Evolutionary conservation across 2,329 filamentous ascomycete genomes (phyloP).

Genomic region (Aotearoamyces nothofagi): DNA sequence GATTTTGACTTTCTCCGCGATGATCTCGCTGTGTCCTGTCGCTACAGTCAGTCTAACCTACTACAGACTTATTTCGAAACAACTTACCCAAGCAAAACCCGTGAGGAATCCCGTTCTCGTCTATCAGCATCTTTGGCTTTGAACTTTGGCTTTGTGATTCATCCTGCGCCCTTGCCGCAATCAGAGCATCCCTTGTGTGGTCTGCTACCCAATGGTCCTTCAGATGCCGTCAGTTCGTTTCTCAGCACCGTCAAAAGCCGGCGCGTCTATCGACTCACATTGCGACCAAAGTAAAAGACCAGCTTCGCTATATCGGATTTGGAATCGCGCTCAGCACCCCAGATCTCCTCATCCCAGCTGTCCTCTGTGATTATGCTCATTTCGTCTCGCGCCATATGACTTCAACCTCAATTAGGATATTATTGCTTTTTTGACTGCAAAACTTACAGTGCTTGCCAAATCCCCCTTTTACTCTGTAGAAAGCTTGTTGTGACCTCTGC

Average conservation of each 20-base stretch:
- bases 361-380: slow-evolving; percentile 43
- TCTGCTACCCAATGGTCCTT: slow-evolving; percentile 47
- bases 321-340: slow-evolving; percentile 25
- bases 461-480: slow-evolving; percentile 38
- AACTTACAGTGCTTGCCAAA: slow-evolving; percentile 37
- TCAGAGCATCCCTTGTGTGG: slow-evolving; percentile 38
- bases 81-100: slow-evolving; percentile 42
- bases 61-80: background rate
- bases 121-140: slow-evolving; percentile 33
- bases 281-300: slow-evolving; percentile 41
- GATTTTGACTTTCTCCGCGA: slow-evolving; percentile 28
- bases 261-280: no score
- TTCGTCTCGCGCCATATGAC: slow-evolving; percentile 41
- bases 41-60: background rate
- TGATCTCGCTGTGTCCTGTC: slow-evolving; percentile 29
- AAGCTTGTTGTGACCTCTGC: slow-evolving; percentile 35
- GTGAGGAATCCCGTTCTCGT: slow-evolving; percentile 40
- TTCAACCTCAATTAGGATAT: no score
- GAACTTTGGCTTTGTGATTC: slow-evolving; percentile 17
- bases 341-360: slow-evolving; percentile 41
- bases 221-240: background rate
- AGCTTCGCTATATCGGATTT: slow-evolving; percentile 28
- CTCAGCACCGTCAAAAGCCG: background rate
- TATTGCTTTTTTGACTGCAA: no score
- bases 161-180: slow-evolving; percentile 24